These are phyloP conservation scores for Fusarium tricinctum DNA, from an alignment of 2,329 filamentous ascomycete species.

Conservation along the genomic window DNA sequence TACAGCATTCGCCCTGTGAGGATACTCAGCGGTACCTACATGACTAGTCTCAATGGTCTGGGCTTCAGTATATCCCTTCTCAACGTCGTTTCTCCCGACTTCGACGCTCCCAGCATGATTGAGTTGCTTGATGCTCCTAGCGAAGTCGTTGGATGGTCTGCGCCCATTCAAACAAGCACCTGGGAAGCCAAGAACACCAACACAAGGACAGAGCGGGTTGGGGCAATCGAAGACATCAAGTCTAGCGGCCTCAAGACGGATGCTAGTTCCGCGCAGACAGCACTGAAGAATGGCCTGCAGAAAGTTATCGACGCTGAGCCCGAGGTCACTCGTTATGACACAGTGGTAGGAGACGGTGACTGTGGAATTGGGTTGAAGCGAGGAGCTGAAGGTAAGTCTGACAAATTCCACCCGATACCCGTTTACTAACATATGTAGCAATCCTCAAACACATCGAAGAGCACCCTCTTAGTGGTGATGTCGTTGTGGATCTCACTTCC, in stretches of 20 bases:
- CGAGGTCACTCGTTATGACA: slow-evolving; percentile 80
- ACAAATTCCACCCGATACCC: neutral
- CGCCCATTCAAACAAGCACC: slow-evolving; percentile 72
- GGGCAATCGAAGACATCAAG: slow-evolving; percentile 53
- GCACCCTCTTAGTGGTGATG: slow-evolving; percentile 64
- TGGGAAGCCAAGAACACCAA: slow-evolving; percentile 71
- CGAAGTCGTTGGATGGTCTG: slow-evolving; percentile 78
- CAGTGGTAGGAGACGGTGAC: slow-evolving; percentile 90
- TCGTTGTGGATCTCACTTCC: slow-evolving; percentile 65
- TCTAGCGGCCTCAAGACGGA: slow-evolving; percentile 68
- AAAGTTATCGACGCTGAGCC: slow-evolving; percentile 76
- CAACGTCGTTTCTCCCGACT: slow-evolving; percentile 72
- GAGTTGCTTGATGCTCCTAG: slow-evolving; percentile 78
- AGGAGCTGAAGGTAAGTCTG: slow-evolving; percentile 79
- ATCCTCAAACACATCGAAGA: slow-evolving; percentile 65
- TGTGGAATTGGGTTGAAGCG: slow-evolving; percentile 89
- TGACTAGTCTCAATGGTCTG: slow-evolving; percentile 82
- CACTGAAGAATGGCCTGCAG: slow-evolving; percentile 70
- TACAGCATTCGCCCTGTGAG: slow-evolving; percentile 74
- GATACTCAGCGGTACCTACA: slow-evolving; percentile 78
- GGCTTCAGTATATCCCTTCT: slow-evolving; percentile 82
- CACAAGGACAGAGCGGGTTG: slow-evolving; percentile 58
- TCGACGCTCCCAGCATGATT: slow-evolving; percentile 73
- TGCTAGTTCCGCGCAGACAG: slow-evolving; percentile 61
- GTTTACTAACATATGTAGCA: slow-evolving; percentile 56